These are phyloP conservation scores for Pezicula neosporulosa DNA, from an alignment of 2,329 filamentous ascomycete genomes.

Conservation along the genomic window DNA sequence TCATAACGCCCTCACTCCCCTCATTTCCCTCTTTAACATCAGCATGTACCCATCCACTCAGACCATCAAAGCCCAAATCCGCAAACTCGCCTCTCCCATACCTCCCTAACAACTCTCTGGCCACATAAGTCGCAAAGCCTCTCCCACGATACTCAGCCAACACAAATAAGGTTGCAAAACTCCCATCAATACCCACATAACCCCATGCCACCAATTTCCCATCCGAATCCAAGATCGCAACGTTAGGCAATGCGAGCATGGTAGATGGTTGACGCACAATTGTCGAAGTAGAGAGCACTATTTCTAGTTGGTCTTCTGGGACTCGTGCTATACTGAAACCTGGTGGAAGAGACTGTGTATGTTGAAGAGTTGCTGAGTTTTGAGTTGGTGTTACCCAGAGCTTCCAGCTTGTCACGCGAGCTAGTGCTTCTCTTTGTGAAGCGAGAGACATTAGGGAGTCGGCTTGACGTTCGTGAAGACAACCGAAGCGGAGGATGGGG, in stretches of 20 bases:
- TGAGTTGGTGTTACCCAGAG: conserved; percentile 11
- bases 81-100: conserved; percentile 17
- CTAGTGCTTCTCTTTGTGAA: conserved; percentile 8
- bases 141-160: conserved; percentile 20
- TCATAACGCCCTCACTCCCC: conserved; percentile 28
- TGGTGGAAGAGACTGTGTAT: conserved; percentile 7
- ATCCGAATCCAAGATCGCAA: conserved; percentile 14
- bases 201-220: conserved; percentile 23
- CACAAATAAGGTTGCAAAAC: conserved; percentile 26
- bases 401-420: conserved; percentile 19
- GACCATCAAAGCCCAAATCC: conserved; percentile 22
- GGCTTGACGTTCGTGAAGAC: conserved; percentile 16
- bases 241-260: conserved; percentile 17
- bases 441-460: conserved; percentile 9
- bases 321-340: conserved; percentile 17
- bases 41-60: conserved; percentile 25
- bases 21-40: conserved; percentile 26
- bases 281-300: conserved; percentile 23
- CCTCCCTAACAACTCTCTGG: conserved; percentile 13
- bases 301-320: conserved; percentile 20
- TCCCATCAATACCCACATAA: conserved; percentile 24
- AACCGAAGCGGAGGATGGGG: conserved; percentile 18
- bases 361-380: conserved; percentile 1
- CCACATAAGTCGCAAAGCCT: conserved; percentile 23
- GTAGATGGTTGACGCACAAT: conserved; percentile 21